Percentiles rank a stretch among this genome's conserved stretches.
Conservation (phyloP, 805 yeast species). For the Wickerhamomyces ciferrii region DNA sequence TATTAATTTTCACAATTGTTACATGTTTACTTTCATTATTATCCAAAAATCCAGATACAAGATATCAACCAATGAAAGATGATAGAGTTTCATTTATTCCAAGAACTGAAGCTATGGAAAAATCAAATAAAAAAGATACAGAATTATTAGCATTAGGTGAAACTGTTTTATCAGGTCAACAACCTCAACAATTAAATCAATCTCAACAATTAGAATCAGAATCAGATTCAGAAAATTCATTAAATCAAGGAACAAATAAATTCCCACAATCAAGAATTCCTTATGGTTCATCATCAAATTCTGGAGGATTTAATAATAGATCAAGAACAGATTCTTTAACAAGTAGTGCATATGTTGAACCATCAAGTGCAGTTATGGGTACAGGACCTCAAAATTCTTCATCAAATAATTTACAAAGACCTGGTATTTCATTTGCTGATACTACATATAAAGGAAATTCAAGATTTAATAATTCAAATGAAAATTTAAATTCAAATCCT, state of each 20-base stretch:
- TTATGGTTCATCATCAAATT: neutral
- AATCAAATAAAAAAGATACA: slow-evolving; percentile 21
- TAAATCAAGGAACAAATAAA: slow-evolving; percentile 1
- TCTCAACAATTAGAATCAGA: slow-evolving; percentile 11
- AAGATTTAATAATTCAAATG: slow-evolving; percentile 5
- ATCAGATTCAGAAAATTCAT: neutral
- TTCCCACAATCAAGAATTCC: slow-evolving; percentile 12
- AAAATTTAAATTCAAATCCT: slow-evolving; percentile 13
- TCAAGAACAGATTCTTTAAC: slow-evolving; percentile 15
- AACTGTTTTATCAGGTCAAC: slow-evolving; percentile 22
- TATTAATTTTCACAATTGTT: slow-evolving; percentile 79
- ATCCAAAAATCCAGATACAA: slow-evolving; percentile 88
- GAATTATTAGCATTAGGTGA: slow-evolving; percentile 23
- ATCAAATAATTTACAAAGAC: slow-evolving; percentile 7
- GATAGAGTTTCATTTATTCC: slow-evolving; percentile 96
- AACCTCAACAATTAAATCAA: slow-evolving; percentile 17
- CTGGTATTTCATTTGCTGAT: slow-evolving; percentile 16
- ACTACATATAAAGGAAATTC: slow-evolving; percentile 16
- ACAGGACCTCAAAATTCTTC: slow-evolving; percentile 1
- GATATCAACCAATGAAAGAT: slow-evolving; percentile 95
- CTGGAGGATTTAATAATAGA: slow-evolving; percentile 1
- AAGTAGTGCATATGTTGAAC: slow-evolving; percentile 13
- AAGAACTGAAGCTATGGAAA: slow-evolving; percentile 29
- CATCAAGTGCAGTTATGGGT: slow-evolving; percentile 22
- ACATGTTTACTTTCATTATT: slow-evolving; percentile 82